These are phyloP conservation scores for Pinus taeda DNA, from an alignment of 75 land plant species.

Conservation along the genomic window DNA sequence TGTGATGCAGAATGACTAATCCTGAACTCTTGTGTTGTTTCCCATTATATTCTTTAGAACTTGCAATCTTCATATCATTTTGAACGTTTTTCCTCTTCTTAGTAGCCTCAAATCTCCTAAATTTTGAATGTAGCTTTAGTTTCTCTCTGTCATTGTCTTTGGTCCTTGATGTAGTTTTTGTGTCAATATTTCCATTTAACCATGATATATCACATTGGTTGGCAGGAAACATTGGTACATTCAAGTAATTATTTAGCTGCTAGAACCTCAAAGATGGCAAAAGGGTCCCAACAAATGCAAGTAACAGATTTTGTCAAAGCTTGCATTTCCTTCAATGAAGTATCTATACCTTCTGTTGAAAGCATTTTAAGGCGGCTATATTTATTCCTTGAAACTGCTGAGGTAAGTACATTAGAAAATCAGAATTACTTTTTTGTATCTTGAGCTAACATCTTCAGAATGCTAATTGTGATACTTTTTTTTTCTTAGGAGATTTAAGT, in stretches of 20 bases:
- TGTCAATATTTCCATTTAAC: no score
- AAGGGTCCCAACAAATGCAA: conserved; percentile 26
- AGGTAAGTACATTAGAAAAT: conserved; percentile 32
- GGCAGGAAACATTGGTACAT: conserved; percentile 66
- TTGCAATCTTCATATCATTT: no score
- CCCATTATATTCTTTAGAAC: no score
- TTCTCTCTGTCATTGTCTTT: no score
- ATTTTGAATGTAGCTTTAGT: no score
- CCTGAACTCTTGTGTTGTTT: no score
- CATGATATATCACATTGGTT: not conserved
- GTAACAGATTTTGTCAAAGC: conserved; percentile 50
- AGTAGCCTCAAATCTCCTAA: no score
- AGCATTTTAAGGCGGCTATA: conserved; percentile 34
- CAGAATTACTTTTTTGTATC: not conserved
- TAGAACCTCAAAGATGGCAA: conserved; percentile 28
- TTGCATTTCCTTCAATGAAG: conserved; percentile 75
- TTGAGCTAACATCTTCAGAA: not conserved
- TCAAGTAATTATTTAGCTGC: conserved; percentile 62
- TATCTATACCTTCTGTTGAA: conserved; percentile 67
- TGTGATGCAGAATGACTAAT: no score
- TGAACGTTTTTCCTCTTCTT: no score
- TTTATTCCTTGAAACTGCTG: conserved; percentile 75
- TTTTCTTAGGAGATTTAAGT: not conserved
- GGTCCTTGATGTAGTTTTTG: no score
- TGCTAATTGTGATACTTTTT: not conserved